phyloP scores from a whole-genome alignment of 2,329 filamentous ascomycete species.

The Ceratocystis lukuohia region DNA sequence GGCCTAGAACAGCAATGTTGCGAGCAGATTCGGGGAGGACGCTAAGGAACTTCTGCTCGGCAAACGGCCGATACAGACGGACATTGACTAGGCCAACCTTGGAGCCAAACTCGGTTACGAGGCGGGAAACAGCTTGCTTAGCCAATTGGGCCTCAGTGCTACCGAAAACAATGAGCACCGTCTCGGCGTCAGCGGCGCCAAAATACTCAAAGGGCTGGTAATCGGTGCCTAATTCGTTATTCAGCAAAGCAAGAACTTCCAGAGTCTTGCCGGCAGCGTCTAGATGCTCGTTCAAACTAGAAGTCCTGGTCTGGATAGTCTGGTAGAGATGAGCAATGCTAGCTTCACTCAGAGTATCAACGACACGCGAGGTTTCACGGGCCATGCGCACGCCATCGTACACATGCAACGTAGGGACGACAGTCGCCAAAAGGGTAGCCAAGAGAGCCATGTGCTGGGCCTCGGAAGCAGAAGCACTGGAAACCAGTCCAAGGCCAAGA shows the following conservation, averaged over 20 bases:
- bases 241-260: conserved; percentile 60
- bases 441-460: conserved; percentile 92
- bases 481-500: conserved; percentile 71
- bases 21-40: conserved; percentile 61
- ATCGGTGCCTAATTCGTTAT: conserved; percentile 82
- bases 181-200: conserved; percentile 65
- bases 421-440: conserved; percentile 62
- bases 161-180: conserved; percentile 82
- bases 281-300: conserved; percentile 53
- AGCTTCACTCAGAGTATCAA: conserved; percentile 64
- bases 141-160: conserved; percentile 80
- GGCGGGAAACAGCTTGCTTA: conserved; percentile 60
- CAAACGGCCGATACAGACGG: conserved; percentile 85
- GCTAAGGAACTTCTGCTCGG: conserved; percentile 84
- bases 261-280: conserved; percentile 60
- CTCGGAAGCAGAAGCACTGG: conserved; percentile 78
- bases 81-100: conserved; percentile 84
- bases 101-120: conserved; percentile 53
- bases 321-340: conserved; percentile 58
- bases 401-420: conserved; percentile 73
- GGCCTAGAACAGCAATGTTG: conserved; percentile 74
- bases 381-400: conserved; percentile 78
- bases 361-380: conserved; percentile 66
- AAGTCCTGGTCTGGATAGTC: conserved; percentile 47
- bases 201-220: conserved; percentile 91